Conservation (phyloP, 139 green algal species). For the Chlorella vulgaris region DNA sequence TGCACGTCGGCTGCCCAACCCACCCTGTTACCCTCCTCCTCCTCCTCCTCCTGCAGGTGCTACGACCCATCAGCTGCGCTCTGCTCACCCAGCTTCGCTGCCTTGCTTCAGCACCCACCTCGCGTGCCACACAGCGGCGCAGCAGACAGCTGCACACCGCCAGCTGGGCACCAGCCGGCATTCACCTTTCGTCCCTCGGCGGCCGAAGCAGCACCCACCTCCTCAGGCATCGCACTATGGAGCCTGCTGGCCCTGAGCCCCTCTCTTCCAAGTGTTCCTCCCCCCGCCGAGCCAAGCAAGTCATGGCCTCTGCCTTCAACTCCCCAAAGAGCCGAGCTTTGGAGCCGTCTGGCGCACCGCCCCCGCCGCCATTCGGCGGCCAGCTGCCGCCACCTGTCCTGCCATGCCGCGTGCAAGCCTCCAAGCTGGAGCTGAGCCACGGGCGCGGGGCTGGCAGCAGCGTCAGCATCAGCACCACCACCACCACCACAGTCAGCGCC, state of each 20-base stretch:
- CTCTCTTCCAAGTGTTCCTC: neutral
- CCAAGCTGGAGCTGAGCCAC: neutral
- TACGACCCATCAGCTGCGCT: neutral
- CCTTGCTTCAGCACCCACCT: neutral
- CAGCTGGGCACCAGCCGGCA: neutral
- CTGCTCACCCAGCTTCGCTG: neutral
- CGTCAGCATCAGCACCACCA: neutral
- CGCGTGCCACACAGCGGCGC: neutral
- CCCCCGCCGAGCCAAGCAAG: neutral
- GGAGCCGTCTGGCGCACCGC: neutral
- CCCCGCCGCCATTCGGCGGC: neutral
- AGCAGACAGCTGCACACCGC: neutral
- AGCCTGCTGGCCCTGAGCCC: neutral
- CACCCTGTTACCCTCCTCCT: neutral
- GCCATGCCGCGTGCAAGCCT: neutral
- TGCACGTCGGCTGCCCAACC: neutral
- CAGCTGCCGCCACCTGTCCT: no score
- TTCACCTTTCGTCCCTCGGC: no score
- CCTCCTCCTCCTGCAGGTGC: neutral
- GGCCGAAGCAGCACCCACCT: neutral
- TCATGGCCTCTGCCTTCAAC: constrained; percentile 13
- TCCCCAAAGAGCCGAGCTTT: constrained; percentile 19
- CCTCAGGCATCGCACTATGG: neutral
- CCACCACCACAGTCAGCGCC: neutral
- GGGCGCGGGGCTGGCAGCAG: neutral